A percentile compares a stretch with the other conserved stretches of the same genome.
phyloP scores from a whole-genome alignment of 75 land plant genomes.

The Adiantum capillusveneris region DNA sequence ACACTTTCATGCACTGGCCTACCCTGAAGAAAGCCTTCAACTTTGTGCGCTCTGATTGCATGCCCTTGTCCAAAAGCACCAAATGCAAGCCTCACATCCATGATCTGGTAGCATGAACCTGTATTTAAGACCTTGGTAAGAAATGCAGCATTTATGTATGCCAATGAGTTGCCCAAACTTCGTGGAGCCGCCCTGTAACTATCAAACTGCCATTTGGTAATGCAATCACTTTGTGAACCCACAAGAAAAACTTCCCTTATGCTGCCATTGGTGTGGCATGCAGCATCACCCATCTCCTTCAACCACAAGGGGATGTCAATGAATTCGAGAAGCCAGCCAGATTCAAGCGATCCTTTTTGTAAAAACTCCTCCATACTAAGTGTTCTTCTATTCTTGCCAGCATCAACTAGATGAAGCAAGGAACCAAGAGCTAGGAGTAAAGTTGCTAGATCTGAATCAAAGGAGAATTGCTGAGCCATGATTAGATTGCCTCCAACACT shows the following conservation, averaged over 20 bases:
- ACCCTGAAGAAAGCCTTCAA: conserved; percentile 57
- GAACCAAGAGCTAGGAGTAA: conserved; percentile 57
- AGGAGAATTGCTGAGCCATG: conserved; percentile 59
- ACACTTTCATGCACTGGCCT: conserved; percentile 36
- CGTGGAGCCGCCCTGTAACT: conserved; percentile 77
- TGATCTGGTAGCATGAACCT: background rate
- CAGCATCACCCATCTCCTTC: too few relatives aligned
- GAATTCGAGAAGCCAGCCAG: conserved; percentile 44
- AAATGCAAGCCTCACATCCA: conserved; percentile 47
- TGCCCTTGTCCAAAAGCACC: conserved; percentile 82
- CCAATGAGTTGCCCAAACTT: conserved; percentile 74
- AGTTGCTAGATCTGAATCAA: conserved; percentile 84
- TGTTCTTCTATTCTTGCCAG: background rate
- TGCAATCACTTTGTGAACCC: too few relatives aligned
- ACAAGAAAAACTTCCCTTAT: too few relatives aligned
- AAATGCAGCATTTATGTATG: conserved; percentile 85
- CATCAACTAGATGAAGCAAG: conserved; percentile 25
- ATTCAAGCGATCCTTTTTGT: conserved; percentile 30
- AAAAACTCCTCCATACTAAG: conserved; percentile 60
- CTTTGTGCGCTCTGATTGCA: conserved; percentile 59
- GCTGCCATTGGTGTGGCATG: too few relatives aligned
- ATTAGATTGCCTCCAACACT: conserved; percentile 90
- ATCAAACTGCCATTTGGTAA: too few relatives aligned
- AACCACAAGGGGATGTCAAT: conserved; percentile 49
- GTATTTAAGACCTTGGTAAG: conserved; percentile 29